Evolutionary conservation across 2,329 filamentous ascomycete genomes (phyloP), one percentile per base, ranked within the genome.

Genomic region (Fusarium longipes): DNA sequence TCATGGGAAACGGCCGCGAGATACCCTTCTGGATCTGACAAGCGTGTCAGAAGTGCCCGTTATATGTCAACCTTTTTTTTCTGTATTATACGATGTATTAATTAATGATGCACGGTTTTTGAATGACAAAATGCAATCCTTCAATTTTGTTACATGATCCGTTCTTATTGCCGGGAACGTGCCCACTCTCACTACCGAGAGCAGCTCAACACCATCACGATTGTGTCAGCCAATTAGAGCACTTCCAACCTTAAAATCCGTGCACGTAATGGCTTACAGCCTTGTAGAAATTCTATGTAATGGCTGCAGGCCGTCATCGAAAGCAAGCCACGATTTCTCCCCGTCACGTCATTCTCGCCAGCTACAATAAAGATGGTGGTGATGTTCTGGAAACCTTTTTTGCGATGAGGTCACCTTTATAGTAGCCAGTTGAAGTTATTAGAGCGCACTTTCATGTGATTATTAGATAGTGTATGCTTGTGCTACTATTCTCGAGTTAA

Each of bases 1-100:
- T 61, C 32, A 36, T 48, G 45, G n/a, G 64, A 68, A 47, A 70
- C 67, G 67, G 67, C 67, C 57, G 61, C 56, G 56, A 68, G 67
- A 70, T 70, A 70, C 67, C 67, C 67, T 63, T 68, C 60, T 62
- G 54, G 40, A 64, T 48, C 61, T 59, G 43, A 55, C 45, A 30
- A 51, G 27, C 22, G 40, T 30, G 60, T 65, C 44, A 52, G 63
- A 64, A 43, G 20, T 38, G 33, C 42, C 66, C 52, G 32, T 36
- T 59, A 52, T 43, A 51, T 36, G 57, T 57, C 33, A 45, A 29
- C 45, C 17, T 15, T 43, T 30, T 55, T 49, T 43, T 55, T 49
- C 39, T 67, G 49, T 67, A 35, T 57, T 53, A 30, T 25, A 43
- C 20, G 15, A 8, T 42, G 30, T 18, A 33, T 33, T 48, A 27